Conservation (phyloP, 2,329 filamentous ascomycete species). For the Aaosphaeria arxii region DNA sequence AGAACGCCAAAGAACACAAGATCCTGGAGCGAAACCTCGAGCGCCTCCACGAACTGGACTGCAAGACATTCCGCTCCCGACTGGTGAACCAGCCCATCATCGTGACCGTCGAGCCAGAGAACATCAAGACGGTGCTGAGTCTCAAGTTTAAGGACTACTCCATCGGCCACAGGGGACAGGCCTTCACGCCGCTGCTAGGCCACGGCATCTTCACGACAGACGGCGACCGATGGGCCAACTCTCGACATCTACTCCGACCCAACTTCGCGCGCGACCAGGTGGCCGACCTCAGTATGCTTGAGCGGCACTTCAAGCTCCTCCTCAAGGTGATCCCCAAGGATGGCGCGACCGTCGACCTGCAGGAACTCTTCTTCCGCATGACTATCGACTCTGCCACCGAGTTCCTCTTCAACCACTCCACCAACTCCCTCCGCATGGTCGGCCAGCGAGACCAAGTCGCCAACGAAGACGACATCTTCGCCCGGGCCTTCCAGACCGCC, state of each 20-base stretch:
- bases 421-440: constrained; percentile 31
- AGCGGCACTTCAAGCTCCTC: constrained; percentile 57
- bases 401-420: constrained; percentile 48
- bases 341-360: constrained; percentile 38
- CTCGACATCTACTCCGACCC: constrained; percentile 50
- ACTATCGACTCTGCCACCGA: constrained; percentile 51
- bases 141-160: constrained; percentile 48
- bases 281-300: constrained; percentile 56
- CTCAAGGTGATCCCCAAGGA: constrained; percentile 59
- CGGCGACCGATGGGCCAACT: constrained; percentile 40
- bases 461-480: constrained; percentile 39
- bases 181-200: constrained; percentile 43
- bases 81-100: constrained; percentile 32
- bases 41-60: constrained; percentile 30
- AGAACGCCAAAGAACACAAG: constrained; percentile 31
- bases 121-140: constrained; percentile 46
- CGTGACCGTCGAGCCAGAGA: constrained; percentile 47
- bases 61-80: constrained; percentile 41
- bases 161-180: constrained; percentile 31
- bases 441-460: constrained; percentile 19
- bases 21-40: constrained; percentile 6
- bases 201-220: constrained; percentile 48
- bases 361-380: constrained; percentile 46
- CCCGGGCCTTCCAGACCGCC: constrained; percentile 42
- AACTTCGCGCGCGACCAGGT: constrained; percentile 54